Percentiles rank a stretch among this genome's conserved stretches.
These are phyloP conservation scores for Pseudogymnoascus sp. DNA, from an alignment of 2,329 filamentous ascomycete genomes.

Conservation along the genomic window DNA sequence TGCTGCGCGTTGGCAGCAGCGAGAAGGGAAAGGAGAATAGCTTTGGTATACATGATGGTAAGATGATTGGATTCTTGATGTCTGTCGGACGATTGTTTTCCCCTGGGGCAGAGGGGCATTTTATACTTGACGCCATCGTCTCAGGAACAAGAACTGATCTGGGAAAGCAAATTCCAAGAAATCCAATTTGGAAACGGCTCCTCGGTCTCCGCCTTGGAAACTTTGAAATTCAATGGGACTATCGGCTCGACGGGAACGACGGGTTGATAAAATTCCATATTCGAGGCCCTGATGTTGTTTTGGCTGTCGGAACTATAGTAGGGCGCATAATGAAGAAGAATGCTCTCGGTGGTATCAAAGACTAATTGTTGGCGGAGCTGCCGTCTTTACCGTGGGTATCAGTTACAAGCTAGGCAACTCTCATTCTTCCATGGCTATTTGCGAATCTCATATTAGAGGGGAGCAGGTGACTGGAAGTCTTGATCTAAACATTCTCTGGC, in stretches of 20 bases:
- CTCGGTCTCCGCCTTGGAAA: not conserved
- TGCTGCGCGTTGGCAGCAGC: conserved; percentile 40
- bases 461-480: not conserved
- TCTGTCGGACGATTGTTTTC: not conserved
- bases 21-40: conserved; percentile 29
- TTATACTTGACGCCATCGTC: not conserved
- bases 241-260: not conserved
- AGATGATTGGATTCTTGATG: not conserved
- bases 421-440: not conserved
- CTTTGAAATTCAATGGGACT: not conserved
- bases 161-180: not conserved
- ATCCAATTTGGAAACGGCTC: not conserved
- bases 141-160: not conserved
- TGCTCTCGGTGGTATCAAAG: not conserved
- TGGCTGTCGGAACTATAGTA: conserved; percentile 1
- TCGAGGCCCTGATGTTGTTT: not conserved
- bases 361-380: not conserved
- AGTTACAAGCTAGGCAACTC: not conserved
- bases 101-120: not conserved
- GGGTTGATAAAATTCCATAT: not conserved
- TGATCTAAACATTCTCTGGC: not conserved
- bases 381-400: not conserved
- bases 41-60: conserved; percentile 3
- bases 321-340: not conserved
- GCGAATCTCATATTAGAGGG: not conserved